Percentiles rank a stretch among this genome's conserved stretches.
Evolutionary conservation across 2,329 filamentous ascomycete species (phyloP).

Genomic region (Capronia epimyces): DNA sequence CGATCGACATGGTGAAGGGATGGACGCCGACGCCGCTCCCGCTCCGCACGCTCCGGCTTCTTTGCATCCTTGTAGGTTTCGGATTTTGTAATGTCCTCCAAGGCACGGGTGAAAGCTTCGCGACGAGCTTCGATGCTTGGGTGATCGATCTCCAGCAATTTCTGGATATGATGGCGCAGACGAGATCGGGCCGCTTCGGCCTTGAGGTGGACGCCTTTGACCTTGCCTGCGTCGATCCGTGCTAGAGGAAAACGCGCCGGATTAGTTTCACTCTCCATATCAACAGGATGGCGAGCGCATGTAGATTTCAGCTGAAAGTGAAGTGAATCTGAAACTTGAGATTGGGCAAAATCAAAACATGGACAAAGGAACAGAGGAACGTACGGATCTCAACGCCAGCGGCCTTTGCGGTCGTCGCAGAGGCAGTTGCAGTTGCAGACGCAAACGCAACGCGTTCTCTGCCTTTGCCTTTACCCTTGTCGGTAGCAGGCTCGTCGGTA

Average conservation of each 20-base stretch:
- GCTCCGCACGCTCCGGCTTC: neutral
- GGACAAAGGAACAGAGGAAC: neutral
- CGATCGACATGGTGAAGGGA: neutral
- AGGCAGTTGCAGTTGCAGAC: neutral
- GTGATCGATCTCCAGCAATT: neutral
- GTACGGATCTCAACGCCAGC: neutral
- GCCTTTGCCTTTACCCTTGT: neutral
- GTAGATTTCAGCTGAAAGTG: neutral
- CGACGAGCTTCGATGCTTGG: conserved; percentile 1
- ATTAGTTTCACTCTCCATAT: neutral
- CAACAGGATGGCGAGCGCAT: neutral
- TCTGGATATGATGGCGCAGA: neutral
- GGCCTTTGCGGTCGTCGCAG: neutral
- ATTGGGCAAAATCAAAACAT: too few species aligned
- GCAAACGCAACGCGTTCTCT: neutral
- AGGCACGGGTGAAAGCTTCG: conserved; percentile 6
- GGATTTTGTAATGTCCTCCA: conserved; percentile 9
- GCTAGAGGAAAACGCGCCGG: neutral
- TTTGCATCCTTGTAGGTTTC: conserved; percentile 8
- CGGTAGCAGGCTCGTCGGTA: neutral
- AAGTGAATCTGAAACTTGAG: too few species aligned
- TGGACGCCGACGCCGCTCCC: neutral
- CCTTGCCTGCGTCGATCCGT: neutral
- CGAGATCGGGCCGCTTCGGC: neutral
- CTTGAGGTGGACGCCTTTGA: neutral